Conservation (phyloP, 1,284 basidiomycete genomes). For the Apiotrichum gracile region DNA sequence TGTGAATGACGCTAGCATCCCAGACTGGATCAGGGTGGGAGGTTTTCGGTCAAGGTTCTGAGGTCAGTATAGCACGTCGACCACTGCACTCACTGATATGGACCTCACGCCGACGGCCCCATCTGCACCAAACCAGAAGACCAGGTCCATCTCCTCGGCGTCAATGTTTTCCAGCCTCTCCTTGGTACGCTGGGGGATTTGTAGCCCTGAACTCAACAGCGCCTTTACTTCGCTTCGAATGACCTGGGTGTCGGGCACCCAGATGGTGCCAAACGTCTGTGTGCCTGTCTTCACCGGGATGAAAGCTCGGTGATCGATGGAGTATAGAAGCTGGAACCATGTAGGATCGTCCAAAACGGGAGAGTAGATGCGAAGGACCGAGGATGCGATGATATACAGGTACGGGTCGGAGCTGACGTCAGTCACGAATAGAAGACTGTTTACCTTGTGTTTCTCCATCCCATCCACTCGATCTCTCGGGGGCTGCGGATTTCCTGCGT, state of each 20-base stretch:
- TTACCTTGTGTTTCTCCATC: conserved; percentile 34
- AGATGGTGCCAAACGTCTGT: conserved; percentile 23
- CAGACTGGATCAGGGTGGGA: conserved; percentile 72
- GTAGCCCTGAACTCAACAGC: conserved; percentile 19
- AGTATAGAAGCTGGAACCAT: conserved; percentile 72
- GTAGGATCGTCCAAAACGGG: conserved; percentile 81
- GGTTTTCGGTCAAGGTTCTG: conserved; percentile 84
- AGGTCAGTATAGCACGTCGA: neutral
- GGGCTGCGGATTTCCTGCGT: conserved; percentile 22
- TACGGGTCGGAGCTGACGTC: conserved; percentile 30
- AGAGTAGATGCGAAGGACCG: conserved; percentile 66
- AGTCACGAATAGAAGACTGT: conserved; percentile 5
- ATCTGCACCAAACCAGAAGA: conserved; percentile 64
- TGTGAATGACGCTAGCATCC: conserved; percentile 59
- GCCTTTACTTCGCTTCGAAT: conserved; percentile 17
- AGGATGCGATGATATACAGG: conserved; percentile 39
- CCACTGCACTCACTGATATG: conserved; percentile 58
- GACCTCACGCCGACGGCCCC: conserved; percentile 66
- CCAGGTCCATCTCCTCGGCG: conserved; percentile 70
- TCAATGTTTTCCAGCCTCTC: conserved; percentile 30
- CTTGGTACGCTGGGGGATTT: neutral
- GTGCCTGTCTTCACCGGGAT: conserved; percentile 2
- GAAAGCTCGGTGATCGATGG: conserved; percentile 56
- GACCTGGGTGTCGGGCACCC: conserved; percentile 29
- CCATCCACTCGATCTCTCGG: conserved; percentile 36